Evolutionary conservation across 306 rosid species (phyloP), one percentile per base, ranked within the genome.

Genomic region (Prunus kanzakura): DNA sequence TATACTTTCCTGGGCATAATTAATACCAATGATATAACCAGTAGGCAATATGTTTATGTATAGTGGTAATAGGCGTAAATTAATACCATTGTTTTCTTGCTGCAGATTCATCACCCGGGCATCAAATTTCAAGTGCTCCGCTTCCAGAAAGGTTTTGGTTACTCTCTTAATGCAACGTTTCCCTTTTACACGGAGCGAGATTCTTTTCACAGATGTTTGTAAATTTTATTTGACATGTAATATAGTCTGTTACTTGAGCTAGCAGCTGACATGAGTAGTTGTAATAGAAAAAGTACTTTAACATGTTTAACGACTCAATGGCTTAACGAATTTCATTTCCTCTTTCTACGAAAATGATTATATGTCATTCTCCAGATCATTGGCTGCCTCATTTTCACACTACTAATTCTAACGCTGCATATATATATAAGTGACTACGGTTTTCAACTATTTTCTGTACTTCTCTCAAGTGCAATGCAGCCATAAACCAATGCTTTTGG

Each of bases 61-160:
- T 61, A 18, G 6, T 29, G 64, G 13, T 65, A 52, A 32, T 14
- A 8, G 6, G 29, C 20, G 67, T 15, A 23, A 38, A 32, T 64
- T 56, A 11, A 64, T 32, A 45, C 57, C 61, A 22, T 2, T 13
- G 23, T 64, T 77, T 45, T 67, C 12, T 72, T 79, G 71, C 69
- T 83, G 79, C 84, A 96, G 93, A 88, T 68, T 88, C 90, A 1
- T 86, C 97, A 84, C 81, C 88, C 29, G 86, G 86, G 77, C 91
- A 84, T 80, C 88, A 84, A 83, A 88, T 80, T 86, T 78, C 96
- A 80, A 85, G 87, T 84, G 83, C 89, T 62, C 89, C 90, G 64
- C 90, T 96, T 88, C 91, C 96, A 57, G 98, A 91, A 86, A 91
- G 98, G 99, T 95, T 83, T 63, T 62, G 16, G 35, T 64, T 71